Evolutionary conservation across 306 rosid genomes (phyloP), one percentile per base, ranked within the genome.

Genomic region (Fragaria vesca): DNA sequence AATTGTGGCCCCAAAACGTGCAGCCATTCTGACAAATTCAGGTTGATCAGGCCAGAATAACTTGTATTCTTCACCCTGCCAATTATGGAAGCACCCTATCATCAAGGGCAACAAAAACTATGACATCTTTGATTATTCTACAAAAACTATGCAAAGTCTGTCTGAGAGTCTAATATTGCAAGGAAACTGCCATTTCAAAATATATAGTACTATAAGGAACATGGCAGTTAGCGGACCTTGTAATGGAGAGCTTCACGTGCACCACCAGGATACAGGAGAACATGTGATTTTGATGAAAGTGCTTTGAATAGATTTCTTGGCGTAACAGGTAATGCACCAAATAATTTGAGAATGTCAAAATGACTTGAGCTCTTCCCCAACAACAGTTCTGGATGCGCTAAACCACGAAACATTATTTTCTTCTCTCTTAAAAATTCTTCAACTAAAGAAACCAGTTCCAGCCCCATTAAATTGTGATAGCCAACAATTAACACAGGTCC

Each of bases 21-120:
- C 97, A 4, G 99, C 99, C 97, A 91, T 93, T 81, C 99, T 91
- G 83, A 95, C 97, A 73, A 95, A 95, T 80, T 95, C 99, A 0
- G 88, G 99, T 42, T 88, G 89, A 62, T 85, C 74, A 50, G 97
- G 97, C 99, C 99, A 95, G 85, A 91, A 76, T 82, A 91, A 42
- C 84, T 95, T 93, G 77, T 95, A 95, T 74, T 83, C 87, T 83
- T 93, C 97, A 71, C 97, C 97, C 99, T 95, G 86, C 21, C 47
- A 79, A 83, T 75, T 45, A 66, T 54, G 18, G 76, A 50, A 79
- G 47, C 78, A 80, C 34, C 82, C 24, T 75, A 34, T 54, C 71
- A 75, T 70, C 54, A 63, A 67, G 61, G 57, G 63, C 61, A 75
- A 54, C 57, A 40, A 77, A 18, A 71, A 54, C 52, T 13, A 51